Percentiles rank a stretch among this genome's conserved stretches.
These are phyloP conservation scores for Madurella mycetomatis DNA, from an alignment of 2,329 filamentous ascomycete genomes.

Conservation along the genomic window DNA sequence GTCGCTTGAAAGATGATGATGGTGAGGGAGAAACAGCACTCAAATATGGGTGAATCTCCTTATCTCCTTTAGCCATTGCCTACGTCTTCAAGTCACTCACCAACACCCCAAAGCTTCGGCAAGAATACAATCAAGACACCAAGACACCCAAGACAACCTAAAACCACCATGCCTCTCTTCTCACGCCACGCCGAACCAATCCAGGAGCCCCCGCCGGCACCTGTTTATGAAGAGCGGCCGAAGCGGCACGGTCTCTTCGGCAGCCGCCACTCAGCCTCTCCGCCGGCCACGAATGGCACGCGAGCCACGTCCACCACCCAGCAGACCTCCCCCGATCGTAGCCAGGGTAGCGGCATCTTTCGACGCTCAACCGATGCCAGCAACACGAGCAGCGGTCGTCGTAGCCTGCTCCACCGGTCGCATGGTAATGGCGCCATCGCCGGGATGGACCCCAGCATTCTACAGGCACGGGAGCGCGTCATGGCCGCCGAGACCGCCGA, in stretches of 20 bases:
- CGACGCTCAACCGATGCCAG: constrained; percentile 28
- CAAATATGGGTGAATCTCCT: constrained; percentile 14
- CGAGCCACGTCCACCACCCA: constrained; percentile 19
- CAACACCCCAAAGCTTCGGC: neutral
- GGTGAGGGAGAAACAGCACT: neutral
- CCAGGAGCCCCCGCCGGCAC: constrained; percentile 28
- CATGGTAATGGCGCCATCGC: constrained; percentile 41
- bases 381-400: constrained; percentile 22
- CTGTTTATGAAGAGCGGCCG: constrained; percentile 25
- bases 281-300: neutral
- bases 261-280: constrained; percentile 1
- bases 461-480: constrained; percentile 57
- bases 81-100: neutral
- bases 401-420: constrained; percentile 41
- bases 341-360: constrained; percentile 26
- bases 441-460: constrained; percentile 58
- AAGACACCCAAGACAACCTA: neutral
- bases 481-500: constrained; percentile 60
- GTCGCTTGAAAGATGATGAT: neutral
- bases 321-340: constrained; percentile 23
- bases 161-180: constrained; percentile 35
- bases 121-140: neutral
- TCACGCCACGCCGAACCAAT: constrained; percentile 32
- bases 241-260: constrained; percentile 21
- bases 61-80: neutral